Evolutionary conservation across 2,329 filamentous ascomycete species (phyloP).

Genomic region (Phialocephala subalpina): DNA sequence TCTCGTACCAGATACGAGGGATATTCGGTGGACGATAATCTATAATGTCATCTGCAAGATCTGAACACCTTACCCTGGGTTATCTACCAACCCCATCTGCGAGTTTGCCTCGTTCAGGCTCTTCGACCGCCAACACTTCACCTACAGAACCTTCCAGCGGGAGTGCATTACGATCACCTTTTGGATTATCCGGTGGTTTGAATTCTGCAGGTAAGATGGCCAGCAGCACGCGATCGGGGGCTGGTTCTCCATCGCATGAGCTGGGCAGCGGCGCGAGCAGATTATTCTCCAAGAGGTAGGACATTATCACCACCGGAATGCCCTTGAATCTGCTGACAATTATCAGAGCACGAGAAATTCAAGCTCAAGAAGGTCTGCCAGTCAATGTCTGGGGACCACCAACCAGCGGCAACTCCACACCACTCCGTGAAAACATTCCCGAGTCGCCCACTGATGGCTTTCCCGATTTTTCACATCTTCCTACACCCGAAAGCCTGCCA

Average conservation of each 20-base stretch:
- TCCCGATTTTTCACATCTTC: conserved; percentile 82
- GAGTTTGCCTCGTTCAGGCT: conserved; percentile 62
- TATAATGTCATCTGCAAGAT: conserved; percentile 92
- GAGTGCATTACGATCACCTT: conserved; percentile 73
- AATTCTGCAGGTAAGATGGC: conserved; percentile 66
- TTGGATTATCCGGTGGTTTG: conserved; percentile 72
- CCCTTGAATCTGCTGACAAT: conserved; percentile 16
- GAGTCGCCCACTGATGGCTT: conserved; percentile 97
- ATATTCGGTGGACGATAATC: conserved; percentile 59
- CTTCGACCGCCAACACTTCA: conserved; percentile 82
- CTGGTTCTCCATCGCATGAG: conserved; percentile 96
- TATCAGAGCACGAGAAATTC: conserved; percentile 88
- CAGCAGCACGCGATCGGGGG: conserved; percentile 75
- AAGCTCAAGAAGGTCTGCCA: conserved; percentile 89
- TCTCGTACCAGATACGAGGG: conserved; percentile 41
- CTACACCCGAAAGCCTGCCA: conserved; percentile 70
- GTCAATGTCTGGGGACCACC: conserved; percentile 90
- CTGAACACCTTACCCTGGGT: conserved; percentile 86
- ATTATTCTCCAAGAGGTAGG: conserved; percentile 90
- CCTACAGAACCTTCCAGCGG: conserved; percentile 77
- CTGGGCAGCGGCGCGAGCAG: conserved; percentile 69
- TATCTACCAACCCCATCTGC: conserved; percentile 64
- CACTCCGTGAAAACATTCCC: conserved; percentile 94
- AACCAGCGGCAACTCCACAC: conserved; percentile 95
- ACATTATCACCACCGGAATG: conserved; percentile 22